A percentile compares a stretch with the other conserved stretches of the same genome.
Evolutionary conservation across 208 protist genomes (phyloP).

Genomic region (Trypanosomatidae sp.): DNA sequence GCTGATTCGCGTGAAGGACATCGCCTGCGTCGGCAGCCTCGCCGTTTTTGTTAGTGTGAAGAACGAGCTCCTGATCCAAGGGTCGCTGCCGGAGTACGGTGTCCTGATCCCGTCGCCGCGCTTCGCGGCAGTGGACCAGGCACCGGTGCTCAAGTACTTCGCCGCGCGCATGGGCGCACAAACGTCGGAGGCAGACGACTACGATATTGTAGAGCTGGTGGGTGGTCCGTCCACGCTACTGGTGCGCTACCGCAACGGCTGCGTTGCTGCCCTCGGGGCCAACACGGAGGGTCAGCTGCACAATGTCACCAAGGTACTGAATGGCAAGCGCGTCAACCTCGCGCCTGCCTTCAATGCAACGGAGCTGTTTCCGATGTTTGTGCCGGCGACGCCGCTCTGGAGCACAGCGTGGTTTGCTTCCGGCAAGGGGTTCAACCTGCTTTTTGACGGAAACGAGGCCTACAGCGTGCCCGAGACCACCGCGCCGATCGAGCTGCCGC

Average conservation of each 20-base stretch:
- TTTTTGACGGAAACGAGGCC: conserved; percentile 55
- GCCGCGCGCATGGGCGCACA: conserved; percentile 1
- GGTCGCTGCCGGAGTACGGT: conserved; percentile 62
- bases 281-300: conserved; percentile 77
- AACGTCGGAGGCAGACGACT: conserved; percentile 21
- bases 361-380: conserved; percentile 43
- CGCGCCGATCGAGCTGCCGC: conserved; percentile 58
- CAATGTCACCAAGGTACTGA: conserved; percentile 28
- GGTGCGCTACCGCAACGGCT: conserved; percentile 69
- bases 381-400: conserved; percentile 17
- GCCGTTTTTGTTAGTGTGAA: conserved; percentile 53
- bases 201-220: conserved; percentile 37
- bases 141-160: conserved; percentile 19
- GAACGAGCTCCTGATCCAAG: conserved; percentile 71
- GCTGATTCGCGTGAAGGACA: conserved; percentile 64
- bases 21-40: conserved; percentile 54
- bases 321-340: conserved; percentile 48
- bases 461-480: conserved; percentile 33
- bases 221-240: conserved; percentile 54
- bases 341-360: conserved; percentile 39
- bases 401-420: conserved; percentile 30
- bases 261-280: conserved; percentile 54
- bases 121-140: conserved; percentile 49
- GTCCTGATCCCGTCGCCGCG: conserved; percentile 50
- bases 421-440: conserved; percentile 58